A percentile compares a stretch with the other conserved stretches of the same genome.
Evolutionary conservation across 2,329 filamentous ascomycete species (phyloP).

Genomic region (Metarhizium sp.): DNA sequence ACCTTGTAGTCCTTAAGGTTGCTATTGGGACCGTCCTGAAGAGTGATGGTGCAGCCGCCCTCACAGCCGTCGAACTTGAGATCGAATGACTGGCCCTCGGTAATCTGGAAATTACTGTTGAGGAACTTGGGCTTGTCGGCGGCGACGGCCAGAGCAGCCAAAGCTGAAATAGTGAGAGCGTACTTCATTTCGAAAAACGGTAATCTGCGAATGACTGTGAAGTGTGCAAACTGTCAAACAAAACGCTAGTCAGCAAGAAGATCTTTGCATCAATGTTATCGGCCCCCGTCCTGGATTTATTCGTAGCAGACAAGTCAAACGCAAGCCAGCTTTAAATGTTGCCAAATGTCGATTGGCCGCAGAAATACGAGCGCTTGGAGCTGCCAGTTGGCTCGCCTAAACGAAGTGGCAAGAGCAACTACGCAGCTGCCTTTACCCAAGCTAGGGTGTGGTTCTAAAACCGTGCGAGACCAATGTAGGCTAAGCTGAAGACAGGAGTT

Average conservation of each 20-base stretch:
- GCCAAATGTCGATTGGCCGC: too few species aligned
- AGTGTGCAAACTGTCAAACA: background rate
- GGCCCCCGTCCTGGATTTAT: too few species aligned
- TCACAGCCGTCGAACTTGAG: conserved; percentile 23
- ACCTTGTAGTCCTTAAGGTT: conserved; percentile 21
- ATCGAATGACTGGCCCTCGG: conserved; percentile 21
- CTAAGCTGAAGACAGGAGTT: too few species aligned
- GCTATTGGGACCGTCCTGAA: conserved; percentile 20
- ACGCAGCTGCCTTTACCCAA: too few species aligned
- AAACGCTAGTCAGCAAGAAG: background rate
- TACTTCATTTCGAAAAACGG: conserved; percentile 25
- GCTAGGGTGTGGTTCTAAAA: too few species aligned
- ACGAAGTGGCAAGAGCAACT: too few species aligned
- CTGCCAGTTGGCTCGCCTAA: too few species aligned
- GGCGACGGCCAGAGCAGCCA: conserved; percentile 17
- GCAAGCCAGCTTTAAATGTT: too few species aligned
- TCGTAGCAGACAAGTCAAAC: too few species aligned
- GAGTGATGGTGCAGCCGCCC: conserved; percentile 23
- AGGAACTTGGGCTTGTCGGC: conserved; percentile 21
- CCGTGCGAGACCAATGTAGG: too few species aligned
- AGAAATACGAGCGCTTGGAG: too few species aligned
- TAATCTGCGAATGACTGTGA: background rate
- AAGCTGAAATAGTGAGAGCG: conserved; percentile 19
- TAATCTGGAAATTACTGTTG: conserved; percentile 21
- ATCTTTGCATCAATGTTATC: too few species aligned